A percentile compares a stretch with the other conserved stretches of the same genome.
These are phyloP conservation scores for Neurospora hispaniola DNA, from an alignment of 495 filamentous ascomycete species.

Conservation along the genomic window DNA sequence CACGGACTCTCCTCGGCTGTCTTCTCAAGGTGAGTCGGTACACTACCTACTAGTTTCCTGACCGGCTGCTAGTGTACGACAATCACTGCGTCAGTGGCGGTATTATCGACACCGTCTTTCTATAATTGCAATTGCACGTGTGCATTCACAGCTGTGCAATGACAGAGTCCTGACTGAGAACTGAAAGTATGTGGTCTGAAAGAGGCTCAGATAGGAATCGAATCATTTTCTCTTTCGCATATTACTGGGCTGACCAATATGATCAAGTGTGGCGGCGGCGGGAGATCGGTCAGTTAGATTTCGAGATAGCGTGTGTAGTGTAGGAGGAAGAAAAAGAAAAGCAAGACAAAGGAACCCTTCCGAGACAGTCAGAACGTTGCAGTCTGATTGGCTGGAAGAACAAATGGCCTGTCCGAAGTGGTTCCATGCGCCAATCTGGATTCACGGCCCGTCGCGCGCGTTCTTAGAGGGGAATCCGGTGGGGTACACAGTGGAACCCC, in stretches of 20 bases:
- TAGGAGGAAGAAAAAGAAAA: background rate
- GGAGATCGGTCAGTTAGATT: background rate
- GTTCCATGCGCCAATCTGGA: conserved; percentile 21
- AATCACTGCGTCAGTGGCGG: background rate
- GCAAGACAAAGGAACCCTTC: conserved; percentile 5
- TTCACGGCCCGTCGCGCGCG: conserved; percentile 20
- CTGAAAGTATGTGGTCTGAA: background rate
- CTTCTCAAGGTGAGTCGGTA: background rate
- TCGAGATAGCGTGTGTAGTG: background rate
- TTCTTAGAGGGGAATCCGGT: background rate
- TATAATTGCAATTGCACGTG: background rate
- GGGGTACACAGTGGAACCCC: background rate
- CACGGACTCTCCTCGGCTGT: background rate
- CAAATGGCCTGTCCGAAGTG: conserved; percentile 1
- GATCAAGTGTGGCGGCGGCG: background rate
- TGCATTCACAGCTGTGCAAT: background rate
- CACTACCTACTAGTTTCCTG: background rate
- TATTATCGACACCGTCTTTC: background rate
- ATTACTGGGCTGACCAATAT: background rate
- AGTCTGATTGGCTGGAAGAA: conserved; percentile 18
- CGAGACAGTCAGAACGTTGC: conserved; percentile 1
- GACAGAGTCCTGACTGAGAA: background rate
- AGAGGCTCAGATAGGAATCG: background rate
- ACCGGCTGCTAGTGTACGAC: no score
- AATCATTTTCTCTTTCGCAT: background rate